Evolutionary conservation across 345 rosid species (phyloP).

Genomic region (Cardamine chenopodiifolia): DNA sequence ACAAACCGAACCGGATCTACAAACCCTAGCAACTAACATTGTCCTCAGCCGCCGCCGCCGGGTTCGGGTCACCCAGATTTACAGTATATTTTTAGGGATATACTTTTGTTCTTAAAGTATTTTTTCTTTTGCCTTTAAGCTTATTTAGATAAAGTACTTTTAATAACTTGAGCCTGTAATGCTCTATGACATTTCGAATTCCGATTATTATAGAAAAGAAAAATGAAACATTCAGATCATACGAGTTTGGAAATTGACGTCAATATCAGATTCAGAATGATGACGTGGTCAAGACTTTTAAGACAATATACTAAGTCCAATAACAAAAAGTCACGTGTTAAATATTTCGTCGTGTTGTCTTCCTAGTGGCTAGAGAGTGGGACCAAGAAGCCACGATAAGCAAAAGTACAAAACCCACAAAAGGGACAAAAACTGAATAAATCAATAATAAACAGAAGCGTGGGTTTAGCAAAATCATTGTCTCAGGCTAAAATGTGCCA

Average conservation of each 20-base stretch:
- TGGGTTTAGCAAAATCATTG: slow-evolving; percentile 38
- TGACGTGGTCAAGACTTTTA: slow-evolving; percentile 20
- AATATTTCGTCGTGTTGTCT: neutral
- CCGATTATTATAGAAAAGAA: neutral
- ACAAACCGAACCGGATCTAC: too few species aligned
- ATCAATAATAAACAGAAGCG: slow-evolving; percentile 17
- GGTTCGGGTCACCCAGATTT: too few species aligned
- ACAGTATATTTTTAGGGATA: too few species aligned
- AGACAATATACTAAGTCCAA: slow-evolving; percentile 14
- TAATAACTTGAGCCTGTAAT: neutral
- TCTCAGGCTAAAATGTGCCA: slow-evolving; percentile 28
- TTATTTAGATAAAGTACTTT: neutral
- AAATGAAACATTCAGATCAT: neutral
- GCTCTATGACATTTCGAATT: too few species aligned
- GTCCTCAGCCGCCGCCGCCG: too few species aligned
- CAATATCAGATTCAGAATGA: neutral
- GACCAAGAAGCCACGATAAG: neutral
- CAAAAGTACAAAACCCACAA: neutral
- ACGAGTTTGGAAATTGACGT: neutral
- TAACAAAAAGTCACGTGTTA: slow-evolving; percentile 6
- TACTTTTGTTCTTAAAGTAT: too few species aligned
- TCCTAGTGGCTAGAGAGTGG: slow-evolving; percentile 24
- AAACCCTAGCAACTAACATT: too few species aligned
- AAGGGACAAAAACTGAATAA: neutral
- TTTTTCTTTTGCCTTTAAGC: too few species aligned